phyloP scores from a whole-genome alignment of 73 alveolate species.

The Symbiodinium pilosum region DNA sequence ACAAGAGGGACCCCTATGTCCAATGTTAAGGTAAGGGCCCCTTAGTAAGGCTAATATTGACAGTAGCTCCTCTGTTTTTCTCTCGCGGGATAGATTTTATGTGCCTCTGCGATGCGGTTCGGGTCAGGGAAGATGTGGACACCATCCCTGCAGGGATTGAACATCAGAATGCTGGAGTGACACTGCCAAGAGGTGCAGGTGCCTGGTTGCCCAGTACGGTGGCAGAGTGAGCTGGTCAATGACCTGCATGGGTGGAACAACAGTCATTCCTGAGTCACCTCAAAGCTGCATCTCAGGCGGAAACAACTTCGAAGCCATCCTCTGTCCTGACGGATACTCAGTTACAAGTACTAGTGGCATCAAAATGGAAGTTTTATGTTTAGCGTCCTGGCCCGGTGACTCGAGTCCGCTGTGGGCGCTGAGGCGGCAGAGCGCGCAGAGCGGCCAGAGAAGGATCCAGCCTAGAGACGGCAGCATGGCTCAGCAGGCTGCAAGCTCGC shows the following conservation, averaged over 20 bases:
- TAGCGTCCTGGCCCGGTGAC: slow-evolving; percentile 16
- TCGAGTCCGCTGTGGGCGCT: background rate
- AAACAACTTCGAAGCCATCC: background rate
- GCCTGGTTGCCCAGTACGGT: slow-evolving; percentile 68
- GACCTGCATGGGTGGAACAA: background rate
- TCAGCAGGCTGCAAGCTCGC: too few relatives aligned
- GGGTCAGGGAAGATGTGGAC: slow-evolving; percentile 79
- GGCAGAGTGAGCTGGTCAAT: slow-evolving; percentile 30
- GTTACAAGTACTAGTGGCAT: background rate
- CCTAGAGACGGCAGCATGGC: too few relatives aligned
- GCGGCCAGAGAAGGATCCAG: slow-evolving; percentile 6
- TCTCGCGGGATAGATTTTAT: too few relatives aligned
- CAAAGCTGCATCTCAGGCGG: background rate
- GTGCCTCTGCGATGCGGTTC: slow-evolving; percentile 34
- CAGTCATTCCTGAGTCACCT: too few relatives aligned
- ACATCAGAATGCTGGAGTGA: background rate
- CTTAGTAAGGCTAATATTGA: too few relatives aligned
- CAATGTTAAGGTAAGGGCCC: too few relatives aligned
- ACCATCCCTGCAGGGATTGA: slow-evolving; percentile 31
- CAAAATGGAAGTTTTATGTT: too few relatives aligned
- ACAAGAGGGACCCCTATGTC: too few relatives aligned
- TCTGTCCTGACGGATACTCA: background rate
- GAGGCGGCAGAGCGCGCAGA: slow-evolving; percentile 38
- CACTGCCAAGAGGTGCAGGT: background rate
- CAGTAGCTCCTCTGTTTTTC: too few relatives aligned